A percentile compares a stretch with the other conserved stretches of the same genome.
These are phyloP conservation scores for Beauveria brongniartii DNA, from an alignment of 2,329 filamentous ascomycete genomes.

Conservation along the genomic window DNA sequence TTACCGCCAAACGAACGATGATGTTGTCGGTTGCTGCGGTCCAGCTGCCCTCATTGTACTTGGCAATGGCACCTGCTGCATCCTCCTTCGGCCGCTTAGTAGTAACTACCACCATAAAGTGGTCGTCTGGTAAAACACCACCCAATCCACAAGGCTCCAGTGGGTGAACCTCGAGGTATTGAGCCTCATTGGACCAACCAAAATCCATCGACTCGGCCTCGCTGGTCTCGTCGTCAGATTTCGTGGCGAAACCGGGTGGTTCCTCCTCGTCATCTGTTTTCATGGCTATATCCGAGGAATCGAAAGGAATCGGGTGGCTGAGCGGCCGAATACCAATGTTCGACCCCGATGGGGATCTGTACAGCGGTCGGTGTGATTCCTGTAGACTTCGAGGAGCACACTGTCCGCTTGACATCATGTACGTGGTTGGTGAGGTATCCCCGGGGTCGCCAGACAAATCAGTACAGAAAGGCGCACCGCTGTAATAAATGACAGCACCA, in stretches of 20 bases:
- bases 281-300: slow-evolving; percentile 18
- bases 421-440: slow-evolving; percentile 38
- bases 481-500: slow-evolving; percentile 79
- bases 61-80: not conserved
- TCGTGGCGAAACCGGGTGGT: slow-evolving; percentile 23
- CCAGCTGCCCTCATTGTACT: slow-evolving; percentile 12
- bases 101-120: slow-evolving; percentile 49
- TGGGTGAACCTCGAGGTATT: slow-evolving; percentile 28
- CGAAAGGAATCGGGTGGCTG: slow-evolving; percentile 20
- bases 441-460: slow-evolving; percentile 64
- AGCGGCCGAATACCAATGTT: slow-evolving; percentile 41
- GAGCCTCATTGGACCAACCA: slow-evolving; percentile 36
- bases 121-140: slow-evolving; percentile 54
- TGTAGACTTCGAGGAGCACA: slow-evolving; percentile 19
- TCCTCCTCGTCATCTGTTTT: slow-evolving; percentile 23
- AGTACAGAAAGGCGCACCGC: slow-evolving; percentile 69
- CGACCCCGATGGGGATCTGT: slow-evolving; percentile 44
- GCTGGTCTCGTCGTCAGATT: slow-evolving; percentile 27
- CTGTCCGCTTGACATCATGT: slow-evolving; percentile 38
- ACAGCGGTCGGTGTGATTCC: slow-evolving; percentile 19
- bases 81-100: slow-evolving; percentile 36
- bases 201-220: slow-evolving; percentile 36
- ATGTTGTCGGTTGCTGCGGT: slow-evolving; percentile 32
- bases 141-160: slow-evolving; percentile 53
- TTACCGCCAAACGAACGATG: slow-evolving; percentile 31